Evolutionary conservation across 306 rosid species (phyloP).

Genomic region (barrel medic (Medicago truncatula)): MtrunA17r5.0-ANR NC_053045.1:62304501-62305000

Average conservation of each 20-base stretch:
- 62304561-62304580: neutral
- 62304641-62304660: neutral
- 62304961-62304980: neutral
- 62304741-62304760: neutral
- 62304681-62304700: conserved; percentile 3
- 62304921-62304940: conserved; percentile 1
- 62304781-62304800: conserved; percentile 81
- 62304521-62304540: neutral
- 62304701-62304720: neutral
- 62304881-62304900: neutral
- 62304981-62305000: neutral
- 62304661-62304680: conserved; percentile 33
- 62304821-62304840: conserved; percentile 28
- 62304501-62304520: neutral
- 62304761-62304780: conserved; percentile 58
- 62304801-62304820: conserved; percentile 92
- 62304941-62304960: neutral
- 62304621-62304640: neutral
- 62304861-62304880: neutral
- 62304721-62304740: neutral
- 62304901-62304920: neutral
- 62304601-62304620: neutral
- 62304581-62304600: neutral
- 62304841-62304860: neutral
- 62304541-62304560: neutral